A percentile compares a stretch with the other conserved stretches of the same genome.
Conservation (phyloP, 805 yeast species). For the Pichia deserticola region DNA sequence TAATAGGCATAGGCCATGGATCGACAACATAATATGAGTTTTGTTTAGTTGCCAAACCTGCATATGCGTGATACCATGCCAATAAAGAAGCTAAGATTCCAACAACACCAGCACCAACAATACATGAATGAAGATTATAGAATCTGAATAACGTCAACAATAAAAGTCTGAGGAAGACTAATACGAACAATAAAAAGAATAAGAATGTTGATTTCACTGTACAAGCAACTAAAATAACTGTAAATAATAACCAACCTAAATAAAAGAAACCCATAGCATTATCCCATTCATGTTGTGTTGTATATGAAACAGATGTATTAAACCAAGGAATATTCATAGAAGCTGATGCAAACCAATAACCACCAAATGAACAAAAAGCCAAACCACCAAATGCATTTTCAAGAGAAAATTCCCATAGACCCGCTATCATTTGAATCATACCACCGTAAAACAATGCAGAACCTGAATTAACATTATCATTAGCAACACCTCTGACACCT, state of each 20-base stretch:
- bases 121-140: conserved; percentile 24
- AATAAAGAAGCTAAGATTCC: conserved; percentile 52
- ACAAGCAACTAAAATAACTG: conserved; percentile 46
- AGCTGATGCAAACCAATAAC: conserved; percentile 71
- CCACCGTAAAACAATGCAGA: conserved; percentile 69
- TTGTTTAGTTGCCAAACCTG: conserved; percentile 57
- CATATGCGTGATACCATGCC: conserved; percentile 64
- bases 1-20: conserved; percentile 10
- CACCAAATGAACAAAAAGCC: conserved; percentile 54
- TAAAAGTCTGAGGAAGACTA: conserved; percentile 46
- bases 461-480: conserved; percentile 54
- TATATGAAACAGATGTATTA: conserved; percentile 43
- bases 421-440: conserved; percentile 60
- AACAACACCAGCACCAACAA: conserved; percentile 48
- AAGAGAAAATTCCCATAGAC: conserved; percentile 63
- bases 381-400: conserved; percentile 73
- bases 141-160: conserved; percentile 42
- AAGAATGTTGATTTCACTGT: conserved; percentile 48
- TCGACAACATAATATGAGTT: conserved; percentile 47
- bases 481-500: conserved; percentile 56
- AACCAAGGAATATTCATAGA: conserved; percentile 53
- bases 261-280: conserved; percentile 52
- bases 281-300: conserved; percentile 34
- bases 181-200: conserved; percentile 43
- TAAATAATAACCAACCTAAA: conserved; percentile 57